phyloP scores from a whole-genome alignment of 805 yeast species.

The Candida montana region DNA sequence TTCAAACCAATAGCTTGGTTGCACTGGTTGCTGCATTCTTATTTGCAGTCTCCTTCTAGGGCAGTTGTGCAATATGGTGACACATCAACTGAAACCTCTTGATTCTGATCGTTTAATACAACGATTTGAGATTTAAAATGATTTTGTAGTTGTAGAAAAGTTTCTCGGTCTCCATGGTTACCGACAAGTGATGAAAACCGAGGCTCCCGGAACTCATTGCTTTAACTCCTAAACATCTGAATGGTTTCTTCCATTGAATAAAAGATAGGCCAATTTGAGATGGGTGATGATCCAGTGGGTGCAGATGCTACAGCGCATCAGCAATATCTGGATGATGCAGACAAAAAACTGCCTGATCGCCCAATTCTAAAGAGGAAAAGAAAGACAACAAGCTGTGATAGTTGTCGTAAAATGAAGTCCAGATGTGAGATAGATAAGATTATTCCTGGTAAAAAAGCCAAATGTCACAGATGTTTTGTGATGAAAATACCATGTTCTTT shows the following conservation, averaged over 20 bases:
- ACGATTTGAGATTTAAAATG: too few species aligned
- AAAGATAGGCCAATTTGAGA: too few species aligned
- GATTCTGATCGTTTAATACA: too few species aligned
- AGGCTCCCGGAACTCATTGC: too few species aligned
- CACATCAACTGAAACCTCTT: too few species aligned
- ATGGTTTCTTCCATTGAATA: too few species aligned
- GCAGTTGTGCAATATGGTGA: too few species aligned
- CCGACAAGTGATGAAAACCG: neutral
- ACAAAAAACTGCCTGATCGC: neutral
- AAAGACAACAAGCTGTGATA: conserved; percentile 41
- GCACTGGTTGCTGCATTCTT: neutral
- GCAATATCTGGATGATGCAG: neutral
- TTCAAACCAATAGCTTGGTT: neutral
- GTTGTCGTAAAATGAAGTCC: conserved; percentile 52
- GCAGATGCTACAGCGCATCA: too few species aligned
- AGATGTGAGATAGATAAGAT: conserved; percentile 47
- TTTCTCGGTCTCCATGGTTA: neutral
- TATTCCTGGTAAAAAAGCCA: conserved; percentile 11
- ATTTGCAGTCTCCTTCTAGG: neutral
- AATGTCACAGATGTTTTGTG: conserved; percentile 48
- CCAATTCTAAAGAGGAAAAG: conserved; percentile 29
- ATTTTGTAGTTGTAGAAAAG: too few species aligned
- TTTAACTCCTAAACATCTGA: too few species aligned
- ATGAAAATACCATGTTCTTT: conserved; percentile 45
- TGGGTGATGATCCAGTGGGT: too few species aligned